A percentile compares a stretch with the other conserved stretches of the same genome.
Evolutionary conservation across 192 early-diverging fungal species (phyloP).

Genomic region (Umbelopsis sp.): DNA sequence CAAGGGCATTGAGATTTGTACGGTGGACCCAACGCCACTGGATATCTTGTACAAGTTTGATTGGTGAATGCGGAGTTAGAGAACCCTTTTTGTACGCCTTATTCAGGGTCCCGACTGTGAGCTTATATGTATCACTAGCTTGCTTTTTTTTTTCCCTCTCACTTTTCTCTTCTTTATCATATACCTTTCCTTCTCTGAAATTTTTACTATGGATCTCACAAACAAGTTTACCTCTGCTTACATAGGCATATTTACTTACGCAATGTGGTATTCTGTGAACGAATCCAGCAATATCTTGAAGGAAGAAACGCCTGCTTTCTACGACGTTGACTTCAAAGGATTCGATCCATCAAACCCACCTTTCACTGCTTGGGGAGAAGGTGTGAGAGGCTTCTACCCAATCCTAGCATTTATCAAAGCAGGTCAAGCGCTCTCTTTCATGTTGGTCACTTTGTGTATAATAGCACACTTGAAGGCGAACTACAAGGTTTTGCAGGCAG

Average conservation of each 20-base stretch:
- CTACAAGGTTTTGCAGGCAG: slow-evolving; percentile 2
- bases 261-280: neutral
- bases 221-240: slow-evolving; percentile 1
- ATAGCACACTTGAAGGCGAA: neutral
- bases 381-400: neutral
- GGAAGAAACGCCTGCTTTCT: neutral
- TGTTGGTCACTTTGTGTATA: neutral
- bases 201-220: neutral
- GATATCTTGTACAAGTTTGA: slow-evolving; percentile 2
- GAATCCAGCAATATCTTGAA: neutral
- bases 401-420: neutral
- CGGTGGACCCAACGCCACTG: slow-evolving; percentile 9
- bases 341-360: slow-evolving; percentile 8
- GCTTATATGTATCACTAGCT: neutral
- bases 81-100: slow-evolving; percentile 7
- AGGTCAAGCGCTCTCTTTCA: neutral
- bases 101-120: slow-evolving; percentile 13
- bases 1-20: no score
- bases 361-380: neutral
- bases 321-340: slow-evolving; percentile 5
- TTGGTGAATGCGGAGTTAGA: neutral
- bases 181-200: neutral
- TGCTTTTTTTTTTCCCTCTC: neutral
- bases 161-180: neutral
- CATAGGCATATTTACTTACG: neutral